Base-by-base conservation (phyloP, 345 rosid species). In the Acer saccharum region DNA sequence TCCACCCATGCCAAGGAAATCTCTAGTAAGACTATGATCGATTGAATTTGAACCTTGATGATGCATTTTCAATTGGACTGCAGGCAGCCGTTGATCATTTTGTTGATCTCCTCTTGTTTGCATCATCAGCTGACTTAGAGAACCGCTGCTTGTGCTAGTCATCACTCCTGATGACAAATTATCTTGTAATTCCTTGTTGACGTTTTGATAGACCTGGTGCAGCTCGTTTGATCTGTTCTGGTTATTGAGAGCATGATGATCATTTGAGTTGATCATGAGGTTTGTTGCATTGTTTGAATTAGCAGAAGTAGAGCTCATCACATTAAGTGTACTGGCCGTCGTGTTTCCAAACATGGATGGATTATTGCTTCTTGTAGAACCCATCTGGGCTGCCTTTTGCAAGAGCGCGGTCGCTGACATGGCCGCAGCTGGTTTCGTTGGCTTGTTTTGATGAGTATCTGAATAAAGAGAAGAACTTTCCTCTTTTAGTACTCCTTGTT, bases 311-410 rank as follows among this genome's bases (percentile, higher is more conserved):
- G 88, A 80, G 58, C 82, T 81, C 83, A 91, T 84, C 10, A 90
- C 71, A 41, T 91, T 86, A 64, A 85, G 81, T 72, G 23, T 4
- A 20, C 46, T 43, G 46, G 11, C 39, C 6, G 39, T 35, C 10
- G 78, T 73, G 27, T 71, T 86, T 55, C 82, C 86, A 29, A 88
- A 81, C 64, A 88, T 73, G 44, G 92, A 81, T 1, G 88, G 86
- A 63, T 88, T 92, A 60, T 87, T 92, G 90, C 91, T 89, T 84
- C 94, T 86, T 35, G 94, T 88, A 43, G 98, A 95, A 4, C 99
- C 99, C 85, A 95, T 93, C 78, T 90, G 98, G 4, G 99, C 99
- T 41, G 98, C 99, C 73, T 95, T 95, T 64, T 93, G 99, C 50
- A 95, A 83, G 39, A 95, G 98, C 2, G 96, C 97, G 1, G 99